Percentiles rank a stretch among this genome's conserved stretches.
Evolutionary conservation across 371 early-diverging fungal genomes (phyloP).

Genomic region (Mucor irregularis): DNA sequence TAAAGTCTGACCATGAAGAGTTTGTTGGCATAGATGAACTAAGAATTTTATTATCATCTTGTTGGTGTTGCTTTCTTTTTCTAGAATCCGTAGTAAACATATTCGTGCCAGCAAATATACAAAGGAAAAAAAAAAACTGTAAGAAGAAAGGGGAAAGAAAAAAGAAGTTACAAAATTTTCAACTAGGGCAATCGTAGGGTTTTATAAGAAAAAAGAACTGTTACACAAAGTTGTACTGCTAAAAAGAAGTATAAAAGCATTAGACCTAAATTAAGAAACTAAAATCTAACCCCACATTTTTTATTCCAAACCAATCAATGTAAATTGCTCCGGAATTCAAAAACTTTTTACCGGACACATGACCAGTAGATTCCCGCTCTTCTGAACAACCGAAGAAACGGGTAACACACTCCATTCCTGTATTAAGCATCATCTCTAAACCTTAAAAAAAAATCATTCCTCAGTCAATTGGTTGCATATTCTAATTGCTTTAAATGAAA

Average conservation of each 20-base stretch:
- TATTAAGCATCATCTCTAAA: not conserved
- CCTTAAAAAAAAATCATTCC: not conserved
- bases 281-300: conserved; percentile 31
- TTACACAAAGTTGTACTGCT: conserved; percentile 9
- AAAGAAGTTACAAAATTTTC: too few species aligned
- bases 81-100: conserved; percentile 20
- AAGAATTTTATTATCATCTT: conserved; percentile 10
- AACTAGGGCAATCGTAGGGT: not conserved
- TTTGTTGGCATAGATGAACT: conserved; percentile 20
- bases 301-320: conserved; percentile 24
- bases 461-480: too few species aligned
- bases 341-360: conserved; percentile 27
- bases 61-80: conserved; percentile 30
- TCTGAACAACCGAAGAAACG: conserved; percentile 23
- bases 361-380: conserved; percentile 19
- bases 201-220: conserved; percentile 4
- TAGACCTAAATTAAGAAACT: conserved; percentile 5
- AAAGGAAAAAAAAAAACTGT: not conserved
- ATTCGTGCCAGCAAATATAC: conserved; percentile 12
- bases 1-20: conserved; percentile 35
- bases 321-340: not conserved
- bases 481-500: too few species aligned
- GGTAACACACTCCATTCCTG: conserved; percentile 6
- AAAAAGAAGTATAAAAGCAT: not conserved
- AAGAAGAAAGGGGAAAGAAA: not conserved